Base-by-base conservation (phyloP, 2,329 filamentous ascomycete species). In the Chaetomium strumarium region DNA sequence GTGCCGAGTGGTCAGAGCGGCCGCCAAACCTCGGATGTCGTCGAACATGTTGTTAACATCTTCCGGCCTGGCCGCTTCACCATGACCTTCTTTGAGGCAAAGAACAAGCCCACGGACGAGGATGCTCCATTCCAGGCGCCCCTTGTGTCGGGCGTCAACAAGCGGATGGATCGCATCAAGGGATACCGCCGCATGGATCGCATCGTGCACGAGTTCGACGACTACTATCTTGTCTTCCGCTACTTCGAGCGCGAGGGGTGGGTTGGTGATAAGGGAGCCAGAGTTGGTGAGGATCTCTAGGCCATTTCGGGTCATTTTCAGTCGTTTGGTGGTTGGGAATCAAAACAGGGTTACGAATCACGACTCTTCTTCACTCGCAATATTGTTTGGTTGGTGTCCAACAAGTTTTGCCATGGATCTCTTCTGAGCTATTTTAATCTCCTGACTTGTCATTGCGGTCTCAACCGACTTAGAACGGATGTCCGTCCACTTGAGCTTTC, bases 61-160 rank as follows among this genome's bases (percentile, higher is more conserved):
- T 99, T 99, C 81, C 90, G 90, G 68, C 93, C 93, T 0, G 92
- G 92, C n/a, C 87, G 92, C 49, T 99, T 99, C 78, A 96, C 88
- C 64, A 89, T 99, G 52, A 99, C 93, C 1, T 77, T 97, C 14
- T 99, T 99, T 64, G 92, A 99, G 72, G 88, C 90, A 50, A 96
- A 95, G 75, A 73, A 72, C 38, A 72, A 56, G 47, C 33, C 46
- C 7, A 36, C 44, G 4, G 54, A 51, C 13, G 47, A 54, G 6
- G 46, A 36, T 1, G 49, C 11, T 17, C 42, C 30, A 17, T 34
- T 62, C 64, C 47, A 58, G 42, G 60, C 67, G 56, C 55, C 63
- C 55, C 62, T 65, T 58, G 66, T 72, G 54, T 62, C 69, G 2
- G 54, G 54, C 6, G 52, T 54, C 49, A 76, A 78, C 68, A 72